Conservation (phyloP, 2,329 filamentous ascomycete genomes). For the Lecanosticta acicola region DNA sequence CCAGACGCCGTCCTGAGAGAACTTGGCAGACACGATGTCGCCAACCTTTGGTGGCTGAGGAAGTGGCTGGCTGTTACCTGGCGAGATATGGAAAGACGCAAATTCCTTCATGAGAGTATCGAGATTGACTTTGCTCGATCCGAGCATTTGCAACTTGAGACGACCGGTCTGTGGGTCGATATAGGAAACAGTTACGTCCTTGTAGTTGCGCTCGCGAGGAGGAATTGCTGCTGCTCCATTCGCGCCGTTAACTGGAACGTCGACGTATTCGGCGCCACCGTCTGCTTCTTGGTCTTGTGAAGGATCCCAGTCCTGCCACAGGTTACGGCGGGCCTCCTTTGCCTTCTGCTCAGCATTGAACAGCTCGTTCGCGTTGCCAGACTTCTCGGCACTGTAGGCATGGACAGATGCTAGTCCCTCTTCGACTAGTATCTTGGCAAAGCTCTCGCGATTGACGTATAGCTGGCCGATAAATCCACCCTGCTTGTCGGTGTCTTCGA, state of each 20-base stretch:
- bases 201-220: conserved; percentile 76
- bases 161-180: conserved; percentile 70
- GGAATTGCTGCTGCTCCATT: conserved; percentile 48
- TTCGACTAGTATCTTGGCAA: conserved; percentile 86
- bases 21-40: conserved; percentile 85
- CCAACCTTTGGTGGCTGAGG: conserved; percentile 78
- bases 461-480: conserved; percentile 95
- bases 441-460: conserved; percentile 91
- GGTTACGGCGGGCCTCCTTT: conserved; percentile 78
- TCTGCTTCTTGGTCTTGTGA: conserved; percentile 66
- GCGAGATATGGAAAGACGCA: conserved; percentile 81
- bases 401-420: conserved; percentile 91
- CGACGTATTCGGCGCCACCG: conserved; percentile 37
- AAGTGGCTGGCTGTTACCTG: conserved; percentile 70
- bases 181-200: conserved; percentile 87
- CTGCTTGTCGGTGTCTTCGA: conserved; percentile 91
- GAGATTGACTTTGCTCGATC: conserved; percentile 75
- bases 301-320: conserved; percentile 95
- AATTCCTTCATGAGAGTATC: conserved; percentile 88
- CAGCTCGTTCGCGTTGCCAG: conserved; percentile 80
- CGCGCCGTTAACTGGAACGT: conserved; percentile 40
- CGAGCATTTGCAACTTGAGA: conserved; percentile 87
- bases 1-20: conserved; percentile 85
- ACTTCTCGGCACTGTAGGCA: conserved; percentile 91
- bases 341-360: conserved; percentile 81